A percentile compares a stretch with the other conserved stretches of the same genome.
Conservation (phyloP, 2,329 filamentous ascomycete species). For the Geosmithia flava region DNA sequence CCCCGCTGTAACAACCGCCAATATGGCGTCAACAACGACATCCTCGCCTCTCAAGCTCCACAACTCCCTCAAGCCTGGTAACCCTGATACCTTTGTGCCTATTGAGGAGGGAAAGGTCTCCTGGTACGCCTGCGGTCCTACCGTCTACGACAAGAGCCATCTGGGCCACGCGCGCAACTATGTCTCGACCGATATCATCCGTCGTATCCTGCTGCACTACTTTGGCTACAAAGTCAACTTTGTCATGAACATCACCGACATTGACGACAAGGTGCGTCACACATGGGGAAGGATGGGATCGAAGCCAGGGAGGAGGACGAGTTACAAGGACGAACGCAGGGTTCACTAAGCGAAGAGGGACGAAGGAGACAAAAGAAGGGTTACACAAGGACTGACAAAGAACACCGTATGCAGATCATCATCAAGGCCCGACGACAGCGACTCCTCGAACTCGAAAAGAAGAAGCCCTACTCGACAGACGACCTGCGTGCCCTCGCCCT, state of each 20-base stretch:
- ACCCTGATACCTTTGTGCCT: conserved; percentile 63
- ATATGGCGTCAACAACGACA: conserved; percentile 23
- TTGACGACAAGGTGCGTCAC: conserved; percentile 57
- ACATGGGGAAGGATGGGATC: too few relatives aligned
- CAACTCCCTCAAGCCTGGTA: conserved; percentile 64
- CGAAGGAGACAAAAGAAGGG: too few relatives aligned
- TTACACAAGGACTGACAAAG: too few relatives aligned
- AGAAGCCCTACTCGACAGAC: conserved; percentile 45
- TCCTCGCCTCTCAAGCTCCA: conserved; percentile 50
- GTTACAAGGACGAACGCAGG: too few relatives aligned
- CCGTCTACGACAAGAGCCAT: conserved; percentile 72
- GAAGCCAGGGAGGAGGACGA: too few relatives aligned
- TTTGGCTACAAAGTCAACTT: conserved; percentile 75
- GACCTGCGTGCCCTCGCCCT: conserved; percentile 34
- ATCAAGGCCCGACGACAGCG: conserved; percentile 62
- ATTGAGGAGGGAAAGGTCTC: conserved; percentile 59
- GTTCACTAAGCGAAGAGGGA: too few relatives aligned
- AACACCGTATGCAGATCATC: conserved; percentile 30
- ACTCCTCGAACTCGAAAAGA: conserved; percentile 65
- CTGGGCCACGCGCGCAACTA: conserved; percentile 81
- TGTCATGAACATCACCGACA: conserved; percentile 87
- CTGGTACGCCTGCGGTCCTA: conserved; percentile 83
- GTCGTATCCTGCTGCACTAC: conserved; percentile 71
- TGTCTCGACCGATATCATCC: conserved; percentile 79
- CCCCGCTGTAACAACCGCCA: conserved; percentile 7